Conservation (phyloP, 2,329 filamentous ascomycete genomes). For the Scedosporium aurantiacum region DNA sequence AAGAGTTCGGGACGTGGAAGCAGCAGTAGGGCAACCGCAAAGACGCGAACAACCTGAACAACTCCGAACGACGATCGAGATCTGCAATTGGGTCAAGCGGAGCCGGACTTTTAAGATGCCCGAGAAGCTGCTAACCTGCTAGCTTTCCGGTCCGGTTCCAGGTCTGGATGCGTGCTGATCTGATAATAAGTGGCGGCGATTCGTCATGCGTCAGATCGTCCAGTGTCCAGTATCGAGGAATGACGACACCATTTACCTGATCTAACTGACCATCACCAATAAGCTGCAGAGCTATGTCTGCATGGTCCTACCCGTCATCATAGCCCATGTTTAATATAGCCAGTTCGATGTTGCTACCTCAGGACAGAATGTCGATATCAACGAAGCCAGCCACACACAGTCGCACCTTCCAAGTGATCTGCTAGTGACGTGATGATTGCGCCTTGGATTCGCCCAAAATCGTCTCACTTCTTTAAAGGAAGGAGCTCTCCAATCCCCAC, state of each 20-base stretch:
- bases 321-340: background rate
- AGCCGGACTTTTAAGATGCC: no score
- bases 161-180: background rate
- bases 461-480: background rate
- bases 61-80: no score
- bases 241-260: background rate
- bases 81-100: no score
- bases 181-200: background rate
- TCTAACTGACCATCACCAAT: background rate
- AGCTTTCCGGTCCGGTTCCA: no score
- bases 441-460: background rate
- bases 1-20: no score
- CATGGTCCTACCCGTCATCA: background rate
- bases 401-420: slow-evolving; percentile 3
- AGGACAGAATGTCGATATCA: background rate
- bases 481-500: background rate
- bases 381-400: background rate
- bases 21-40: no score
- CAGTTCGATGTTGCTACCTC: no score
- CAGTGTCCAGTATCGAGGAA: background rate
- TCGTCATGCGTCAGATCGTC: background rate
- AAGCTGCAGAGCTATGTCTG: background rate
- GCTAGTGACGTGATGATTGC: slow-evolving; percentile 6
- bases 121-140: no score
- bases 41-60: no score